Evolutionary conservation across 75 land plant species (phyloP), one percentile per base, ranked within the genome.

Genomic region (Chamaecyparis obtusa): DNA sequence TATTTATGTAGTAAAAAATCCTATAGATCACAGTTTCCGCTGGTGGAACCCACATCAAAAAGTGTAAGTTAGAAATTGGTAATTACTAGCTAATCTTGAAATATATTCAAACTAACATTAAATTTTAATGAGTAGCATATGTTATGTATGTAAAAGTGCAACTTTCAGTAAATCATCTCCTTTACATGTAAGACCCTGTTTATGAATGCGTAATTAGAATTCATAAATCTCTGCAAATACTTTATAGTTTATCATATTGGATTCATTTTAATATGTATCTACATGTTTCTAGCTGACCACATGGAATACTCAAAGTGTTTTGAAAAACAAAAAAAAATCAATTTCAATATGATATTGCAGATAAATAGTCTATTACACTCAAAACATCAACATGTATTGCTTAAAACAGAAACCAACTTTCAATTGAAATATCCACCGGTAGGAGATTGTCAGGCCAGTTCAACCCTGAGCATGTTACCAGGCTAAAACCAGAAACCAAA

Each of bases 1-100:
- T 95, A 92, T 97, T 97, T 57, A 97, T 87, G 89, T 94, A 93
- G 90, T 96, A 96, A 85, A 96, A 97, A 57, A 97, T 97, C 90
- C 99, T 94, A 92, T 96, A 96, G 80, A 97, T 91, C 41, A 97
- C 99, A 77, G 99, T 97, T 85, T 97, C 98, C 86, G 98, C 99
- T 97, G 96, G 37, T 54, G 33, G 44, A 6, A 86, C 19, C 27
- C 83, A 77, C 85, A 64, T 19, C 86, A 69, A 76, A 85, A 85
- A 85, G 36, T 32, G 21, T 67, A 85, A 85, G 75, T 39, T 56
- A 85, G 83, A 81, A 81, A 74, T 32, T 14, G 16, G 9, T 32
- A 74, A 64, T 24, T 64, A n/a, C n/a, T 9, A 32, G 16, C 36
- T 74, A 74, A 32, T 32, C 33, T 74, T 74, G 36, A 74, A 33